These are phyloP conservation scores for Flaveria floridana DNA, from an alignment of 140 eudicot species.

Conservation along the genomic window DNA sequence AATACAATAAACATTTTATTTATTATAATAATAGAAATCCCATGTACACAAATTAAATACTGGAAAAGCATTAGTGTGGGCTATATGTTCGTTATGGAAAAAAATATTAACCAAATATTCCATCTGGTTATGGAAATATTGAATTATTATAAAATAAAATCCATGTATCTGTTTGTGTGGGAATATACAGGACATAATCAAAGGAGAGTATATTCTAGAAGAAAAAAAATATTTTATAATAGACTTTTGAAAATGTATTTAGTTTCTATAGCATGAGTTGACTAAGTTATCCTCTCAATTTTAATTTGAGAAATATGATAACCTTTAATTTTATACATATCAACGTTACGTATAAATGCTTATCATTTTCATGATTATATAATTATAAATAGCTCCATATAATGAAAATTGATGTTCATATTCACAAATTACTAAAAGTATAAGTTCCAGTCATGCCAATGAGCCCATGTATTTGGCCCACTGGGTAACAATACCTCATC, in stretches of 20 bases:
- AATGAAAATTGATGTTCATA: neutral
- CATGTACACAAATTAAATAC: constrained; percentile 5
- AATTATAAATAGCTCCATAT: too few relatives aligned
- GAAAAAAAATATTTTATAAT: neutral
- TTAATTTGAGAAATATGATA: too few relatives aligned
- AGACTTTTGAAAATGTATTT: neutral
- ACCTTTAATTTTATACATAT: too few relatives aligned
- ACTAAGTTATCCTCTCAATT: neutral
- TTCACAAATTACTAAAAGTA: neutral
- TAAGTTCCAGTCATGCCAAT: neutral
- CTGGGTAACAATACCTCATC: neutral
- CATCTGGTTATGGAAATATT: neutral
- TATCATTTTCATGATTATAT: neutral
- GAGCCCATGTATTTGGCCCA: neutral
- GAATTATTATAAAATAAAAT: neutral
- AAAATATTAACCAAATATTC: neutral
- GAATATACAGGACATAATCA: neutral
- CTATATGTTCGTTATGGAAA: neutral
- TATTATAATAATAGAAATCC: constrained; percentile 4
- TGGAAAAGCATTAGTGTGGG: neutral
- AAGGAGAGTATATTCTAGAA: neutral
- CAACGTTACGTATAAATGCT: neutral
- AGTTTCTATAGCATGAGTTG: neutral
- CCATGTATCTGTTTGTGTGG: neutral
- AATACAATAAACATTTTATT: constrained; percentile 15